Evolutionary conservation across 1,284 basidiomycete species (phyloP), one percentile per base, ranked within the genome.

Genomic region (Papiliotrema flavescens): DNA sequence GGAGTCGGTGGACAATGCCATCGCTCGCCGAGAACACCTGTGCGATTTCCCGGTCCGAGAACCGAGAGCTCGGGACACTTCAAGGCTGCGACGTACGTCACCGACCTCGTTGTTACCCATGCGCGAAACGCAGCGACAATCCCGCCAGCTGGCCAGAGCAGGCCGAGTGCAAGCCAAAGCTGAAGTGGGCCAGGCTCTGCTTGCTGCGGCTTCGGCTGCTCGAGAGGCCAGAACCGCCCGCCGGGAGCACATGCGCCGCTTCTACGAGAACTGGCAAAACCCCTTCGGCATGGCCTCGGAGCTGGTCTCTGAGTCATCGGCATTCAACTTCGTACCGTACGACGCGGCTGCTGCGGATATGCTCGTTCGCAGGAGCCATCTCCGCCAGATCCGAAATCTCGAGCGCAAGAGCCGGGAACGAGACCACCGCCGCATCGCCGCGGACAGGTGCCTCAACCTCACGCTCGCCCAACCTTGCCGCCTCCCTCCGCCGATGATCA

Each of bases 21-120:
- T 51, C 23, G 26, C 20, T 14, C 36, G 46, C 3, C 23, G 46
- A 13, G 26, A 47, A 13, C n/a, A 2, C 22, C 20, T 19, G 14
- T 14, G 26, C 17, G 46, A 14, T 32, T 23, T 36, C 32, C 47
- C 47, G 20, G 40, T 15, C 14, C 14, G 47, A 15, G 19, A 37
- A 14, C 47, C 47, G 20, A 35, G 47, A 14, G 34, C 36, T 22
- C 36, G 14, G 13, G 17, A 32, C 19, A 49, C 47, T 13, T 14
- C 49, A 8, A 50, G 41, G 28, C 6, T 50, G 39, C 13, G 37
- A 3, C 20, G 49, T 19, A 36, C 11, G 9, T 50, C 49, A 17
- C 49, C 49, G 15, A 42, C 49, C 26, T 50, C 49, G 11, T 24
- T 50, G 15, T 20, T 50, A 7, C 49, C 49, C 23, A 28, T 50